phyloP scores from a whole-genome alignment of 2,329 filamentous ascomycete species.

The Arthrinium puccinioides region DNA sequence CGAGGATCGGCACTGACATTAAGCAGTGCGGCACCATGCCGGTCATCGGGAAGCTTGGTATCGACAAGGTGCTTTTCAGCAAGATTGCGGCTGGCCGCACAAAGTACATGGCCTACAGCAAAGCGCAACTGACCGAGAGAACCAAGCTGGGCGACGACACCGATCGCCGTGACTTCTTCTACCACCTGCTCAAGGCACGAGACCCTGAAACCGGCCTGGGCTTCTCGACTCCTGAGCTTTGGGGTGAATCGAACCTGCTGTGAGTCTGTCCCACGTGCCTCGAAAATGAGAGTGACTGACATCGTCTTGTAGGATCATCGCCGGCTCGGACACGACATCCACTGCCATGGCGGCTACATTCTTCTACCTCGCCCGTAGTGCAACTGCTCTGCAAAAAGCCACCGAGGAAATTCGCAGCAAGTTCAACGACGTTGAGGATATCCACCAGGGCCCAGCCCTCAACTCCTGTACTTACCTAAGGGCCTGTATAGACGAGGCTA shows the following conservation, averaged over 20 bases:
- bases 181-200: slow-evolving; percentile 63
- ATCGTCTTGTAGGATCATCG: slow-evolving; percentile 46
- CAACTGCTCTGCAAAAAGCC: slow-evolving; percentile 36
- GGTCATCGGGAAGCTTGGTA: slow-evolving; percentile 54
- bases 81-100: slow-evolving; percentile 59
- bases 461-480: slow-evolving; percentile 50
- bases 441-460: slow-evolving; percentile 43
- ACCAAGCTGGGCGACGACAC: slow-evolving; percentile 59
- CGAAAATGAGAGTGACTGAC: not conserved
- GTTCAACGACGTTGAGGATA: slow-evolving; percentile 47
- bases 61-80: slow-evolving; percentile 63
- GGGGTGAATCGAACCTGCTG: slow-evolving; percentile 64
- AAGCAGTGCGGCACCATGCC: slow-evolving; percentile 66
- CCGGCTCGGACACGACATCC: slow-evolving; percentile 65
- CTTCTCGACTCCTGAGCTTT: slow-evolving; percentile 59
- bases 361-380: slow-evolving; percentile 54
- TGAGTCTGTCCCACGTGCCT: slow-evolving; percentile 29
- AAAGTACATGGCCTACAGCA: slow-evolving; percentile 65
- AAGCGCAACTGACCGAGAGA: slow-evolving; percentile 57
- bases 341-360: slow-evolving; percentile 58
- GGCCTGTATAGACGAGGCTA: slow-evolving; percentile 58
- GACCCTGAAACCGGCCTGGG: slow-evolving; percentile 65
- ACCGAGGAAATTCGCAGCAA: slow-evolving; percentile 43
- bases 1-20: slow-evolving; percentile 1
- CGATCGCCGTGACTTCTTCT: slow-evolving; percentile 68